Percentiles rank a stretch among this genome's conserved stretches.
Evolutionary conservation across 2,329 filamentous ascomycete genomes (phyloP).

Genomic region (Pochonia chlamydosporia): DNA sequence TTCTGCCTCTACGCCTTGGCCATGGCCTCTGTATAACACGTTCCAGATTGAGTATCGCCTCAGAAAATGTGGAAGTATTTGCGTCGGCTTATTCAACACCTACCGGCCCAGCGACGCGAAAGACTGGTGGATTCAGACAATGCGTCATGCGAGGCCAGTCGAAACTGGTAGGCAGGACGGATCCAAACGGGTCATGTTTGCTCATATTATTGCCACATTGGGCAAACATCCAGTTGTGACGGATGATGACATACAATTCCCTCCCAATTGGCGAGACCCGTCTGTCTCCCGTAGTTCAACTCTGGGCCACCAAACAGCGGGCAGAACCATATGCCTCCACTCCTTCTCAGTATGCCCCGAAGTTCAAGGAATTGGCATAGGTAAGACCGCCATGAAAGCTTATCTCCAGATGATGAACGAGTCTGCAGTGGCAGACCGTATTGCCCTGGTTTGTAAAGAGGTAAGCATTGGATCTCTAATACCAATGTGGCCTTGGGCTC

Average conservation of each 20-base stretch:
- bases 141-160: slow-evolving; percentile 44
- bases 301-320: slow-evolving; percentile 64
- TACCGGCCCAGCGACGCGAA: slow-evolving; percentile 40
- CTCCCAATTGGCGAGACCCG: slow-evolving; percentile 57
- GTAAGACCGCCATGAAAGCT: slow-evolving; percentile 55
- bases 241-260: slow-evolving; percentile 61
- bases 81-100: slow-evolving; percentile 73
- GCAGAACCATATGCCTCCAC: slow-evolving; percentile 73
- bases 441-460: slow-evolving; percentile 69
- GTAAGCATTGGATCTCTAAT: slow-evolving; percentile 9
- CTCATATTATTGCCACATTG: slow-evolving; percentile 72
- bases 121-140: slow-evolving; percentile 46
- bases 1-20: not conserved
- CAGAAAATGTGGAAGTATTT: slow-evolving; percentile 50
- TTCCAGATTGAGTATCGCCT: slow-evolving; percentile 19
- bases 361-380: slow-evolving; percentile 69
- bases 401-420: slow-evolving; percentile 60
- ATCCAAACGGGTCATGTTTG: slow-evolving; percentile 57
- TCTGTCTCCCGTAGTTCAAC: slow-evolving; percentile 32
- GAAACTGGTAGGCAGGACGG: slow-evolving; percentile 37
- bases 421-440: slow-evolving; percentile 62
- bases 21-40: slow-evolving; percentile 3
- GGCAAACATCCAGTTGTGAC: slow-evolving; percentile 53
- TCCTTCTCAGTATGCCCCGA: slow-evolving; percentile 74
- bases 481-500: not conserved